Evolutionary conservation across 441 rosid genomes (phyloP).

Genomic region (Capsella rubella): DNA sequence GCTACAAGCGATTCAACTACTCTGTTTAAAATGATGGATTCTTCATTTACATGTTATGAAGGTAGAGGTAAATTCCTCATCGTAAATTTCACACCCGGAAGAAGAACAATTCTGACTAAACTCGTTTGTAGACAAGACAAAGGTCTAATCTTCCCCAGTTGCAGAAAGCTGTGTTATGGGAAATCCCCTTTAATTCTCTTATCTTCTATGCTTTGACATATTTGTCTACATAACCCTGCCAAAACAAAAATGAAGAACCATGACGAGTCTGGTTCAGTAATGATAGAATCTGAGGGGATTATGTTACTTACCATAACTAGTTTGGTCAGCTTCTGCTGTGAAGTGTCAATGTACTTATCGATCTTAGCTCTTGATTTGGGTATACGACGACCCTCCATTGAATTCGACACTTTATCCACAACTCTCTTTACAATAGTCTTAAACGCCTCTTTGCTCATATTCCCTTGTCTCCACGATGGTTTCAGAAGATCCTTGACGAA

Average conservation of each 20-base stretch:
- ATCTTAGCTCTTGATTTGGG: constrained; percentile 87
- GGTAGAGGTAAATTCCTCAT: constrained; percentile 17
- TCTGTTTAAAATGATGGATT: background rate
- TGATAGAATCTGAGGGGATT: background rate
- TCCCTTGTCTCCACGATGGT: constrained; percentile 94
- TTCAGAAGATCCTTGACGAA: constrained; percentile 88
- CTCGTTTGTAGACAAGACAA: constrained; percentile 18
- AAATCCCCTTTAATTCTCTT: constrained; percentile 19
- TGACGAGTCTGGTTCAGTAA: background rate
- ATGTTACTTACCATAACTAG: constrained; percentile 78
- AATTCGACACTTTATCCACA: constrained; percentile 86
- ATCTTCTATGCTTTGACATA: constrained; percentile 69
- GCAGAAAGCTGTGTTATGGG: constrained; percentile 17
- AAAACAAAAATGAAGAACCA: constrained; percentile 36
- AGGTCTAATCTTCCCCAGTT: constrained; percentile 25
- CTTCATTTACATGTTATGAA: constrained; percentile 19
- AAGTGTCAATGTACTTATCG: constrained; percentile 76
- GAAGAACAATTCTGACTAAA: constrained; percentile 15
- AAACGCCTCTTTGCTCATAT: constrained; percentile 96
- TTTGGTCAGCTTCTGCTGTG: constrained; percentile 79
- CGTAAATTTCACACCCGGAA: constrained; percentile 7
- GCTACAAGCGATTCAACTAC: constrained; percentile 11
- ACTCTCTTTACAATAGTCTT: constrained; percentile 91
- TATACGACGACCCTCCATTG: constrained; percentile 74
- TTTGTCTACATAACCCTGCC: constrained; percentile 92